These are phyloP conservation scores for Phylloporus sp. DNA, from an alignment of 768 basidiomycete genomes.

Conservation along the genomic window DNA sequence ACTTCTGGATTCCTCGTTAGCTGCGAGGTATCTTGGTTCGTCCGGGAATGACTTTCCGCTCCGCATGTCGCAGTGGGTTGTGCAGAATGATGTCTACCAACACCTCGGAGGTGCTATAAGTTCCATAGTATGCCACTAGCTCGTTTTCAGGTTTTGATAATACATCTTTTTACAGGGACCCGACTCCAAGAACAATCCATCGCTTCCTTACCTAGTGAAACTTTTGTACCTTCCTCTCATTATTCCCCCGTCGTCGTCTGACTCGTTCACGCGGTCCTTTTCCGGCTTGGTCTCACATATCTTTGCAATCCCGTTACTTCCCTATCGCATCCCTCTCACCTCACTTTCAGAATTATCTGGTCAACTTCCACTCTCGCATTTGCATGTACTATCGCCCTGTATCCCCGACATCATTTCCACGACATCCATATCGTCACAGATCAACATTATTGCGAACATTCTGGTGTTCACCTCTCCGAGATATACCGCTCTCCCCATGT, in stretches of 20 bases:
- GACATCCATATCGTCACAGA: constrained; percentile 28
- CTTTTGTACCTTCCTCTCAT: constrained; percentile 23
- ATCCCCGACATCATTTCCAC: constrained; percentile 28
- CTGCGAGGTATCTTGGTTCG: constrained; percentile 19
- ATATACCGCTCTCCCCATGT: constrained; percentile 44
- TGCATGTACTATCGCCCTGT: constrained; percentile 31
- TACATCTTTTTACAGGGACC: constrained; percentile 39
- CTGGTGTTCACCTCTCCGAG: constrained; percentile 59
- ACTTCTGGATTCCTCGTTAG: constrained; percentile 34
- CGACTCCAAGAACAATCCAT: constrained; percentile 44
- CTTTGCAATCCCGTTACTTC: constrained; percentile 71
- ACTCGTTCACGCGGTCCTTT: constrained; percentile 30
- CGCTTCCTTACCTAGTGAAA: constrained; percentile 27
- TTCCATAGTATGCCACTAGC: constrained; percentile 43
- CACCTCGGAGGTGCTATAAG: constrained; percentile 16
- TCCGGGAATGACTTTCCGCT: constrained; percentile 30
- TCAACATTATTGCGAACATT: constrained; percentile 72
- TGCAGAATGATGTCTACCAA: constrained; percentile 43
- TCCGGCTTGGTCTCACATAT: constrained; percentile 46
- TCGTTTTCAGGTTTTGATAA: not conserved
- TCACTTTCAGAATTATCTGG: constrained; percentile 62
- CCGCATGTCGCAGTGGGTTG: constrained; percentile 41
- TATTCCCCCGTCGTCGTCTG: constrained; percentile 30
- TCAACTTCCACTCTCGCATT: constrained; percentile 50
- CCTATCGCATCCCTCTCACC: constrained; percentile 62